These are phyloP conservation scores for Setaria italica DNA, from an alignment of 202 grass and related monocot genomes.

Conservation along the genomic window DNA sequence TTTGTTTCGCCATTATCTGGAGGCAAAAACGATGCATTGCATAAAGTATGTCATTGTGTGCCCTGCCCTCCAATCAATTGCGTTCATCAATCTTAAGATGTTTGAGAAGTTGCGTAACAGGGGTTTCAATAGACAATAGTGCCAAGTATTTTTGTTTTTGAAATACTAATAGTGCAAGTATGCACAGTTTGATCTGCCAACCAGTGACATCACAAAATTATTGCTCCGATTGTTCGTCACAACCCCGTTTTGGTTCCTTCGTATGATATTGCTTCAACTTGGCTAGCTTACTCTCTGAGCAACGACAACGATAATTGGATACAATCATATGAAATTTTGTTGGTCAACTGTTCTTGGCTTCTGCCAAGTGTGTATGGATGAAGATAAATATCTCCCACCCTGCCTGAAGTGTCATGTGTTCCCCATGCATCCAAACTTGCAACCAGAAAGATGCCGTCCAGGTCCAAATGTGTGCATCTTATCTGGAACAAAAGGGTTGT, in stretches of 20 bases:
- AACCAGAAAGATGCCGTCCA: constrained; percentile 22
- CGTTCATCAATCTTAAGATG: not conserved
- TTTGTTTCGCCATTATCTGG: not conserved
- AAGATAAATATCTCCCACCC: not conserved
- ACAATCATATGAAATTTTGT: not conserved
- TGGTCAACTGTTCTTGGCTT: constrained; percentile 20
- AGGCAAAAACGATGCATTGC: not conserved
- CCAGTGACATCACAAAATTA: not conserved
- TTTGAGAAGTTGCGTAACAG: constrained; percentile 12
- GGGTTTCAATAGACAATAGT: not conserved
- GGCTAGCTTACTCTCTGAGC: constrained; percentile 1
- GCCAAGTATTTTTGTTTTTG: no score
- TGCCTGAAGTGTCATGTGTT: constrained; percentile 24
- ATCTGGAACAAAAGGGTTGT: constrained; percentile 20
- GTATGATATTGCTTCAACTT: constrained; percentile 18
- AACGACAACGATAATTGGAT: not conserved
- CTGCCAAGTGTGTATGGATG: constrained; percentile 29
- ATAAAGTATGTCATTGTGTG: not conserved
- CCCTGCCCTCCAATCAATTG: not conserved
- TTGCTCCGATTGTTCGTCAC: not conserved
- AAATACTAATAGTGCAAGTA: not conserved
- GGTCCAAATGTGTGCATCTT: constrained; percentile 26
- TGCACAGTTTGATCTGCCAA: constrained; percentile 37
- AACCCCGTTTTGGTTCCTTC: not conserved
- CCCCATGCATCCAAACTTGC: constrained; percentile 21